Percentiles rank a stretch among this genome's conserved stretches.
Conservation (phyloP, 1,139 yeast species). For the Candida neerlandica region DNA sequence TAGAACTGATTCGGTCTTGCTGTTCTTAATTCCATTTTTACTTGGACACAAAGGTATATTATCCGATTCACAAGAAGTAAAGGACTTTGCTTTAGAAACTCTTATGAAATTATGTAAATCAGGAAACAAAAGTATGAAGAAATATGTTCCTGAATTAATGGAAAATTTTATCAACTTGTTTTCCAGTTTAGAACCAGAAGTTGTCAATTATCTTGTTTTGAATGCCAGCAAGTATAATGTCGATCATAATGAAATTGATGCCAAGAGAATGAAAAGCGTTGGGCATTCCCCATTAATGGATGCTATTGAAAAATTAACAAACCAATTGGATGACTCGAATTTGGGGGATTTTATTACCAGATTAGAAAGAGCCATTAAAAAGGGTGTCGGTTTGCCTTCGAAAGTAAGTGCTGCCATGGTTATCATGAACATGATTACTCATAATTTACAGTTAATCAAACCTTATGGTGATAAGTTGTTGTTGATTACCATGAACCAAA, state of each 20-base stretch:
- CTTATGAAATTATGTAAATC: constrained; percentile 69
- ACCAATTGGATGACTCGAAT: constrained; percentile 52
- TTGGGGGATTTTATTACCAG: constrained; percentile 55
- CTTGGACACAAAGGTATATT: constrained; percentile 77
- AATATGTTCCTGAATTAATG: constrained; percentile 69
- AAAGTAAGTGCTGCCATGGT: constrained; percentile 87
- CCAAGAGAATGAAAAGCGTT: constrained; percentile 71
- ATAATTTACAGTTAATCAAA: constrained; percentile 54
- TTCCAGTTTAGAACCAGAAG: constrained; percentile 91
- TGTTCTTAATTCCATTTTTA: constrained; percentile 73
- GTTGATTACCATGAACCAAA: constrained; percentile 57
- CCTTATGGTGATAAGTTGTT: constrained; percentile 69
- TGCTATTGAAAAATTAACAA: constrained; percentile 73
- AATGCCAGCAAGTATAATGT: constrained; percentile 89
- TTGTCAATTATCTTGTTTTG: constrained; percentile 78
- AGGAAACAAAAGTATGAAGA: constrained; percentile 59
- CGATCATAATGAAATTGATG: constrained; percentile 72
- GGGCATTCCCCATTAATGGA: constrained; percentile 89
- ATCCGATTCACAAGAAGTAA: constrained; percentile 86
- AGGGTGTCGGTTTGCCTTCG: constrained; percentile 87
- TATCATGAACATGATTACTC: constrained; percentile 61
- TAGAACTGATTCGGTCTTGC: constrained; percentile 54
- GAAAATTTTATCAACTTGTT: constrained; percentile 70
- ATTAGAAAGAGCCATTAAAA: constrained; percentile 55
- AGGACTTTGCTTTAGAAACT: constrained; percentile 73